These are phyloP conservation scores for Phymatotrichopsis omnivora DNA, from an alignment of 2,329 filamentous ascomycete genomes.

Conservation along the genomic window DNA sequence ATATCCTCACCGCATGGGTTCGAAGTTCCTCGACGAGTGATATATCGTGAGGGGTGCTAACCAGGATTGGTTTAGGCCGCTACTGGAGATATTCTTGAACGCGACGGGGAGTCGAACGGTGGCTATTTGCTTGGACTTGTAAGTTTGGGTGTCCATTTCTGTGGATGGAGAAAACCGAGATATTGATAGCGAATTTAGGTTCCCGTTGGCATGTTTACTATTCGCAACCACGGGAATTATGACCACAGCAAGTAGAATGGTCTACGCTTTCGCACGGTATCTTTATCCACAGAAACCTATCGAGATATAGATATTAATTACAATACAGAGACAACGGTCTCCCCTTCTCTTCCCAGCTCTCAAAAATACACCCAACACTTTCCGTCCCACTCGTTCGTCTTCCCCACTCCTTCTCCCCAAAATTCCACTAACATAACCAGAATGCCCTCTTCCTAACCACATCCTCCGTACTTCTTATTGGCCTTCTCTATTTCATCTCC, in stretches of 20 bases:
- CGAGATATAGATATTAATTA: slow-evolving; percentile 2
- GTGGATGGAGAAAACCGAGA: no score
- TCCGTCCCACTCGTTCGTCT: slow-evolving; percentile 55
- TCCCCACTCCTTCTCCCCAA: no score
- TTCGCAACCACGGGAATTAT: slow-evolving; percentile 55
- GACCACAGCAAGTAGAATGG: slow-evolving; percentile 57
- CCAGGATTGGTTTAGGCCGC: slow-evolving; percentile 35
- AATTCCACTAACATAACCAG: no score
- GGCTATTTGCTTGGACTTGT: slow-evolving; percentile 18
- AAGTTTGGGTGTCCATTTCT: no score
- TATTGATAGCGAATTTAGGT: slow-evolving; percentile 59
- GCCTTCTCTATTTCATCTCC: slow-evolving; percentile 59
- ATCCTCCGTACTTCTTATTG: slow-evolving; percentile 54
- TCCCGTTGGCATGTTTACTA: slow-evolving; percentile 52
- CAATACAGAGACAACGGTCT: slow-evolving; percentile 51
- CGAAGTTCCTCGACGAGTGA: slow-evolving; percentile 1
- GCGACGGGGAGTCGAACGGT: slow-evolving; percentile 49
- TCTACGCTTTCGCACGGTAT: slow-evolving; percentile 50
- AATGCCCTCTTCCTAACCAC: slow-evolving; percentile 55
- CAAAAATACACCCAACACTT: slow-evolving; percentile 50
- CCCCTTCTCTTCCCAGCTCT: slow-evolving; percentile 50
- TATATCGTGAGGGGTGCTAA: slow-evolving; percentile 5
- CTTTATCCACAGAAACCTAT: not conserved
- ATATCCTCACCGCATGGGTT: slow-evolving; percentile 45
- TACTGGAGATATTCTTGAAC: slow-evolving; percentile 53